Conservation (phyloP, 2,329 filamentous ascomycete genomes). For the Arthrobotrys sphaeroides region DNA sequence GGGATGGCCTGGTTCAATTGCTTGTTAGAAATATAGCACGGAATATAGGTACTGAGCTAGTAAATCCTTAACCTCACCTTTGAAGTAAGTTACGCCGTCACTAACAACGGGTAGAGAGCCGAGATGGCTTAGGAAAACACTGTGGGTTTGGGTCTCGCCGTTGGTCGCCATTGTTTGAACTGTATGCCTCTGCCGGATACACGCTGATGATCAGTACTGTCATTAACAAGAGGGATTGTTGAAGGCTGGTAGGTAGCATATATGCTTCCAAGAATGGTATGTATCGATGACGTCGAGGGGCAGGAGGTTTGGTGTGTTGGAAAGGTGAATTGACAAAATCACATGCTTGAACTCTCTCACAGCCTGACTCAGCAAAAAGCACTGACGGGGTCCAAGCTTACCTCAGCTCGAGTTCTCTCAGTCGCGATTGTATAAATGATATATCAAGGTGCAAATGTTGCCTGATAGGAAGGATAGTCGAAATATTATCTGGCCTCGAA, state of each 20-base stretch:
- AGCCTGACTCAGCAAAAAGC: background rate
- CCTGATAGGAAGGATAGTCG: background rate
- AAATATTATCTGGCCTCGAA: background rate
- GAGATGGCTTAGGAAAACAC: slow-evolving; percentile 46
- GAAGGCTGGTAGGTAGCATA: background rate
- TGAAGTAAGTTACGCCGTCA: slow-evolving; percentile 53
- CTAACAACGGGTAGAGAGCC: slow-evolving; percentile 45
- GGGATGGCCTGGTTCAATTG: slow-evolving; percentile 66
- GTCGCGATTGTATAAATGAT: background rate
- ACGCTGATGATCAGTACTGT: background rate
- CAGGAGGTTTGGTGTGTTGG: slow-evolving; percentile 21
- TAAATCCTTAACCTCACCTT: slow-evolving; percentile 7
- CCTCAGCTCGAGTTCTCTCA: background rate
- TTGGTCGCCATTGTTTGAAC: slow-evolving; percentile 38
- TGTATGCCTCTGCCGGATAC: background rate
- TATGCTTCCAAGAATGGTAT: background rate
- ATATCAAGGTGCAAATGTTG: background rate
- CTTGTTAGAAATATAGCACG: background rate
- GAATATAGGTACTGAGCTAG: background rate
- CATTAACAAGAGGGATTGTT: background rate
- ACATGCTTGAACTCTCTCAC: slow-evolving; percentile 7
- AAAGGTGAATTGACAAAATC: slow-evolving; percentile 7
- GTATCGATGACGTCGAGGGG: slow-evolving; percentile 25
- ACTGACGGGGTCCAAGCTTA: slow-evolving; percentile 3
- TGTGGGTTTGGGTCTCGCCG: slow-evolving; percentile 39